Conservation (phyloP, 1,139 yeast genomes). For the Geotrichum klebahnii region DNA sequence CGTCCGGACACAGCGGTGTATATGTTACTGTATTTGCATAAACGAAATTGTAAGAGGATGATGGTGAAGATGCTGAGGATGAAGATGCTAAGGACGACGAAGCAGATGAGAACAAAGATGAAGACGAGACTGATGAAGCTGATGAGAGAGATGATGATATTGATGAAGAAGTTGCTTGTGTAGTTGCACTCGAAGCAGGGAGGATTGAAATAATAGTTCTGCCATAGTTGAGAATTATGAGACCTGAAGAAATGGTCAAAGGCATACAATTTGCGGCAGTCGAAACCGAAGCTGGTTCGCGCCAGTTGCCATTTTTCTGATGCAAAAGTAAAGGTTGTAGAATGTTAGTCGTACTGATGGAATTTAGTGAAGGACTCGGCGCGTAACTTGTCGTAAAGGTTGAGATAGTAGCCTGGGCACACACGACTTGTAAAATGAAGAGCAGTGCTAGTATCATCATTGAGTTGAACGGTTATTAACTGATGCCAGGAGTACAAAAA, state of each 20-base stretch:
- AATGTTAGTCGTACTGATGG: not conserved
- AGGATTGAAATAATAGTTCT: not conserved
- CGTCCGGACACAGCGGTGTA: constrained; percentile 19
- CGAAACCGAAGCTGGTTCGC: constrained; percentile 6
- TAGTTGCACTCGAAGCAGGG: not conserved
- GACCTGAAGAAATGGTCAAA: constrained; percentile 9
- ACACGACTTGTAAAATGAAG: not conserved
- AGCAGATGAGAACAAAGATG: not conserved
- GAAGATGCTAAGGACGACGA: too few relatives aligned
- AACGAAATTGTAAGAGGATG: not conserved
- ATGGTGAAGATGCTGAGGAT: not conserved
- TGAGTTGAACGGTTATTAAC: not conserved
- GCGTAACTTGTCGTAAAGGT: not conserved
- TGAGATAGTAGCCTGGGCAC: not conserved
- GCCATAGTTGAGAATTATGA: not conserved
- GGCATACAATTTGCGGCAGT: constrained; percentile 11
- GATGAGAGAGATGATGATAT: not conserved
- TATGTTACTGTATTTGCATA: constrained; percentile 10
- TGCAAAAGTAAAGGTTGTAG: not conserved
- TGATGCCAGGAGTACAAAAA: not conserved
- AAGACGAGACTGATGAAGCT: not conserved
- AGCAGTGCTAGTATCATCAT: not conserved
- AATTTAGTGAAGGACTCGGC: not conserved
- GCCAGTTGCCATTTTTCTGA: constrained; percentile 10
- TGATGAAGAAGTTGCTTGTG: not conserved